A percentile compares a stretch with the other conserved stretches of the same genome.
Evolutionary conservation across 345 rosid species (phyloP).

Genomic region (Populus simonii): DNA sequence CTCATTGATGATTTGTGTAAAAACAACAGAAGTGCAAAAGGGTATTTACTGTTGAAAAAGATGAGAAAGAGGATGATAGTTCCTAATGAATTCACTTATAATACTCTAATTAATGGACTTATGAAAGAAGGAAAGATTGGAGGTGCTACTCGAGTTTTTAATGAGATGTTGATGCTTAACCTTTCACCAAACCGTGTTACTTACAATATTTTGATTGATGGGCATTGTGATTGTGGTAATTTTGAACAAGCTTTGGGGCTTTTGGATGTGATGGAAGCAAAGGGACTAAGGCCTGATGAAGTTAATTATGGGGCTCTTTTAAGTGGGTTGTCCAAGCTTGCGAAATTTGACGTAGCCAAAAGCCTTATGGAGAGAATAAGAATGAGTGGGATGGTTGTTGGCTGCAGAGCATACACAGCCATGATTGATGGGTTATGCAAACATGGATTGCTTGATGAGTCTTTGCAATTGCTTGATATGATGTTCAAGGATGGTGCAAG

Average conservation of each 20-base stretch:
- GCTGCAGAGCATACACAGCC: constrained; percentile 59
- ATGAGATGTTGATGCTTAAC: constrained; percentile 61
- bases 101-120: constrained; percentile 69
- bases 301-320: constrained; percentile 65
- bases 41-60: constrained; percentile 65
- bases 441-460: constrained; percentile 55
- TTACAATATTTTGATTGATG: constrained; percentile 68
- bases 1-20: constrained; percentile 70
- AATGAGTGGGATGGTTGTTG: constrained; percentile 45
- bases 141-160: constrained; percentile 52
- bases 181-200: constrained; percentile 57
- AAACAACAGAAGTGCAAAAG: constrained; percentile 70
- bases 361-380: constrained; percentile 64
- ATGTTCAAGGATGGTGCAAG: constrained; percentile 57
- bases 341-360: constrained; percentile 55
- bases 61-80: constrained; percentile 67
- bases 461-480: constrained; percentile 45
- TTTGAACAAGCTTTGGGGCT: constrained; percentile 62
- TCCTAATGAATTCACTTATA: constrained; percentile 75
- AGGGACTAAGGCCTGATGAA: constrained; percentile 53
- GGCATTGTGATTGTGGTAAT: constrained; percentile 46
- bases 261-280: constrained; percentile 54
- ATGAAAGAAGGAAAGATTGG: constrained; percentile 64
- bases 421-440: constrained; percentile 76
- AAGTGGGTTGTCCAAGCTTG: constrained; percentile 65